Evolutionary conservation across 768 basidiomycete genomes (phyloP).

Genomic region (Lactifluus volemus): DNA sequence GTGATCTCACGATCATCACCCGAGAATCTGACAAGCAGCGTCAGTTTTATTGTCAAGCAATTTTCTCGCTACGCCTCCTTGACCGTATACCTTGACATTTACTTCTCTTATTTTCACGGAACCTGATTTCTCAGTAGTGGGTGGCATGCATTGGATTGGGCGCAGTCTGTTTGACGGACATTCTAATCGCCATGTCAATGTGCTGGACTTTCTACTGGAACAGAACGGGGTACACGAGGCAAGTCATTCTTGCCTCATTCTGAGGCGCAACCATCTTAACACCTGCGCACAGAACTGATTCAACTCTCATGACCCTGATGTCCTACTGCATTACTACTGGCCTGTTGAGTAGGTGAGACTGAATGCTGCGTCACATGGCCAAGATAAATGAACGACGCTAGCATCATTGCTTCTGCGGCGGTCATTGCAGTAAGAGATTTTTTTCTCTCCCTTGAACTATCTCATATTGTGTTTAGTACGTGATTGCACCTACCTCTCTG

Average conservation of each 20-base stretch:
- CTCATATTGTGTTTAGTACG: conserved; percentile 8
- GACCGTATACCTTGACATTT: conserved; percentile 22
- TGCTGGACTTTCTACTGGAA: conserved; percentile 41
- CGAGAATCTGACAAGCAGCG: conserved; percentile 6
- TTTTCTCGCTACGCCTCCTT: conserved; percentile 28
- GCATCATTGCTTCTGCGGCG: conserved; percentile 17
- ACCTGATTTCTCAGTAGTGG: conserved; percentile 29
- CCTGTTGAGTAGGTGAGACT: conserved; percentile 21
- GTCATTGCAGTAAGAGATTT: conserved; percentile 14
- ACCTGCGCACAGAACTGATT: conserved; percentile 22
- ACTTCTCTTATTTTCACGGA: not conserved
- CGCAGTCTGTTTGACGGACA: conserved; percentile 40
- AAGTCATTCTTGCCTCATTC: conserved; percentile 8
- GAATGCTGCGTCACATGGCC: not conserved
- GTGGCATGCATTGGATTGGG: conserved; percentile 39
- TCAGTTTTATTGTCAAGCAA: conserved; percentile 24
- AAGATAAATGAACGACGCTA: not conserved
- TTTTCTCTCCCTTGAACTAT: not conserved
- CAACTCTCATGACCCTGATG: conserved; percentile 22
- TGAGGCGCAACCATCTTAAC: not conserved
- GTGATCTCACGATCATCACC: not conserved
- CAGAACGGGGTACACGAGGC: conserved; percentile 40
- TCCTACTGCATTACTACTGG: conserved; percentile 24
- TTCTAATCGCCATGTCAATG: conserved; percentile 40
- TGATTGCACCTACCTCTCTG: conserved; percentile 36